Percentiles rank a stretch among this genome's conserved stretches.
phyloP scores from a whole-genome alignment of 2,329 filamentous ascomycete species.

The Sarocladium strictum region DNA sequence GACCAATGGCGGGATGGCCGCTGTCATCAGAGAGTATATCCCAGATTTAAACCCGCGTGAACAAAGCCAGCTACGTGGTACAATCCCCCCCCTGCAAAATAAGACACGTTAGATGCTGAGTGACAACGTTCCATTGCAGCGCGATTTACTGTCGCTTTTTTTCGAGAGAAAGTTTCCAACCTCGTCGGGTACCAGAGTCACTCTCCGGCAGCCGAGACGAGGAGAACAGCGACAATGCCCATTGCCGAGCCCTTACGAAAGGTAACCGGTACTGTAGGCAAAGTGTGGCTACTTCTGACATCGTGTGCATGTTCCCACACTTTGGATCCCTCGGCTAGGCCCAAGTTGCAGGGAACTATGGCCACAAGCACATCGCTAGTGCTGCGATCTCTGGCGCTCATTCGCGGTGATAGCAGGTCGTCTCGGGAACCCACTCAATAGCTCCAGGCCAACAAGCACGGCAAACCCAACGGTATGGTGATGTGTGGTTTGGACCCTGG shows the following conservation, averaged over 20 bases:
- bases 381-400: not conserved
- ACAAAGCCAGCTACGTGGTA: not conserved
- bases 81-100: not conserved
- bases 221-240: not conserved
- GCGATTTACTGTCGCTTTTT: no score
- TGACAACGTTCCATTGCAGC: not conserved
- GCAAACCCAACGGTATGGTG: not conserved
- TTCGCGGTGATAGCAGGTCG: not conserved
- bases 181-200: no score
- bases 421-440: slow-evolving; percentile 8
- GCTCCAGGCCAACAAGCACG: not conserved
- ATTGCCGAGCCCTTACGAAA: not conserved
- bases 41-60: not conserved
- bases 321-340: not conserved
- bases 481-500: not conserved
- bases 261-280: not conserved
- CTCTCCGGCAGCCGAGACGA: no score
- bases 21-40: not conserved
- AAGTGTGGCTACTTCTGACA: not conserved
- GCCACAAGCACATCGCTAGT: not conserved
- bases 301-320: not conserved
- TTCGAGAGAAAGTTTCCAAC: no score
- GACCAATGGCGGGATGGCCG: not conserved
- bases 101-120: not conserved
- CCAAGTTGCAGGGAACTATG: not conserved